phyloP scores from a whole-genome alignment of 148 eudicot genomes.

The Rhododendron ferrugineum region DNA sequence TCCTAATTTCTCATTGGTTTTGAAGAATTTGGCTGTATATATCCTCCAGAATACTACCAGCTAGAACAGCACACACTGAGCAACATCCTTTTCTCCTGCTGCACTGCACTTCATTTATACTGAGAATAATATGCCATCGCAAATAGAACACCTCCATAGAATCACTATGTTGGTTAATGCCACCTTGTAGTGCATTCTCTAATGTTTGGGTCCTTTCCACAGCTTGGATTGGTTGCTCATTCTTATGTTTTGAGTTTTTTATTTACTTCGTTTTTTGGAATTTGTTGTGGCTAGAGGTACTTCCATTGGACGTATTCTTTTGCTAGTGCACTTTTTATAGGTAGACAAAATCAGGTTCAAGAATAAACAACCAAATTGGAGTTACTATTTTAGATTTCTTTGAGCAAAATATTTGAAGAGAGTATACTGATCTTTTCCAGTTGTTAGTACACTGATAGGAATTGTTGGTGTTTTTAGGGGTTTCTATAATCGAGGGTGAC shows the following conservation, averaged over 20 bases:
- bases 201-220: background rate
- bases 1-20: background rate
- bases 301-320: background rate
- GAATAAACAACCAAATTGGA: background rate
- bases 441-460: background rate
- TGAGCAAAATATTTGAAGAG: background rate
- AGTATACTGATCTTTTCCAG: background rate
- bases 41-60: background rate
- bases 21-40: background rate
- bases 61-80: background rate
- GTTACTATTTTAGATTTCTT: background rate
- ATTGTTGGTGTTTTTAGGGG: slow-evolving; percentile 37
- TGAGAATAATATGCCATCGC: background rate
- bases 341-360: background rate
- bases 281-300: background rate
- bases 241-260: background rate
- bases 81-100: background rate
- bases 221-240: background rate
- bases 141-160: background rate
- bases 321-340: background rate
- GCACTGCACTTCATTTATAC: background rate
- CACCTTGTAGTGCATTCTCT: background rate
- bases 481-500: slow-evolving; percentile 57
- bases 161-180: background rate
- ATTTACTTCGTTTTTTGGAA: background rate